Conservation (phyloP, 2,329 filamentous ascomycete species). For the Biscogniauxia mediterranea region DNA sequence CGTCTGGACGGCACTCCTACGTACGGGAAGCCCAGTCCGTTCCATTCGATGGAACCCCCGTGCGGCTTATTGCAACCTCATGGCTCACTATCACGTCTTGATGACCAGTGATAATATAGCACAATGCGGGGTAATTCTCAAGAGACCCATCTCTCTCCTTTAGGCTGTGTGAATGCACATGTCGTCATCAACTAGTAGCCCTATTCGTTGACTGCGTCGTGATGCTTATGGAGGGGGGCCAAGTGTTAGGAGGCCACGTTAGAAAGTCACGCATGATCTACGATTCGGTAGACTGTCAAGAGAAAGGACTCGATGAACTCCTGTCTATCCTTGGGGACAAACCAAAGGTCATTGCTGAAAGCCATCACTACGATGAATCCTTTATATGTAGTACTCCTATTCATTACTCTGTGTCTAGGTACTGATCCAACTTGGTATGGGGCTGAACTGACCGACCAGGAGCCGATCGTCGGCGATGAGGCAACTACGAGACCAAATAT, state of each 20-base stretch:
- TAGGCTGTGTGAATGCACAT: neutral
- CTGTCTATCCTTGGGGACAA: too few relatives aligned
- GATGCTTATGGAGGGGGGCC: neutral
- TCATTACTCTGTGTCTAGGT: neutral
- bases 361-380: too few relatives aligned
- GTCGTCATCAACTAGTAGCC: neutral
- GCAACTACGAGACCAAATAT: slow-evolving; percentile 48
- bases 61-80: neutral
- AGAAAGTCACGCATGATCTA: too few relatives aligned
- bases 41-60: neutral
- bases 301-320: too few relatives aligned
- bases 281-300: too few relatives aligned
- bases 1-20: neutral
- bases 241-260: too few relatives aligned
- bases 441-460: slow-evolving; percentile 19
- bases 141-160: neutral
- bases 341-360: too few relatives aligned
- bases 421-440: slow-evolving; percentile 2
- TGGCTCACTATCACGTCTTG: neutral
- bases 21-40: neutral
- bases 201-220: neutral
- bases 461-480: slow-evolving; percentile 11
- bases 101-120: neutral
- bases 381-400: neutral
- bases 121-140: neutral